These are phyloP conservation scores for Luffa acutangula DNA, from an alignment of 306 rosid genomes.

Conservation along the genomic window DNA sequence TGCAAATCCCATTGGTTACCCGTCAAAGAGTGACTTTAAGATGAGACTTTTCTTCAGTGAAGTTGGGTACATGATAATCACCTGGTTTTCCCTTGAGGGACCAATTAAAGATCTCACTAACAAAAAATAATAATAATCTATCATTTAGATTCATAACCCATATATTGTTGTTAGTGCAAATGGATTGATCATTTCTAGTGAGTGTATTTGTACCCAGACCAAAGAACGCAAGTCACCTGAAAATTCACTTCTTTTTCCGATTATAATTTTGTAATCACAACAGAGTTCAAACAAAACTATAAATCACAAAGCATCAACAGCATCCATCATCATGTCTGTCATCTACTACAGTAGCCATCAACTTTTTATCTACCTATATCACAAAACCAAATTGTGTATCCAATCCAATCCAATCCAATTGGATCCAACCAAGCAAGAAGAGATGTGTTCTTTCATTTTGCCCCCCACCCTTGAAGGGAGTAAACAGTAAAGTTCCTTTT, in stretches of 20 bases:
- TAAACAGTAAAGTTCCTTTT: not conserved
- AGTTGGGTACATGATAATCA: not conserved
- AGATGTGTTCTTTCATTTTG: not conserved
- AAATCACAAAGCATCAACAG: not conserved
- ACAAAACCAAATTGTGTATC: conserved; percentile 8
- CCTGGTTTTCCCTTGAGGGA: not conserved
- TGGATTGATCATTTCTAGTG: not conserved
- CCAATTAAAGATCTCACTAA: not conserved
- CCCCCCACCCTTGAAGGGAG: not conserved
- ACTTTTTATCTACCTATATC: conserved; percentile 2
- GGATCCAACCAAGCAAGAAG: conserved; percentile 6
- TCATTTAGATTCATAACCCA: not conserved
- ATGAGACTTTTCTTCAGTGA: not conserved
- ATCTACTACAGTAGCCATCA: not conserved
- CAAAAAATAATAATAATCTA: not conserved
- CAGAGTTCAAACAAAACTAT: not conserved
- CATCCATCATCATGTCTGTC: not conserved
- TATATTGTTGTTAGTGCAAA: not conserved
- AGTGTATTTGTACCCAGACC: not conserved
- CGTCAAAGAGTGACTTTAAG: not conserved
- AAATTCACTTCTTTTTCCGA: not conserved
- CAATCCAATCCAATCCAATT: not conserved
- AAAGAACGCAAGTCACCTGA: not conserved
- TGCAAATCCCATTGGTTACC: not conserved
- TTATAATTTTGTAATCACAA: not conserved